phyloP scores from a whole-genome alignment of 2,329 filamentous ascomycete genomes.

The Xylariomycetidae sp. region DNA sequence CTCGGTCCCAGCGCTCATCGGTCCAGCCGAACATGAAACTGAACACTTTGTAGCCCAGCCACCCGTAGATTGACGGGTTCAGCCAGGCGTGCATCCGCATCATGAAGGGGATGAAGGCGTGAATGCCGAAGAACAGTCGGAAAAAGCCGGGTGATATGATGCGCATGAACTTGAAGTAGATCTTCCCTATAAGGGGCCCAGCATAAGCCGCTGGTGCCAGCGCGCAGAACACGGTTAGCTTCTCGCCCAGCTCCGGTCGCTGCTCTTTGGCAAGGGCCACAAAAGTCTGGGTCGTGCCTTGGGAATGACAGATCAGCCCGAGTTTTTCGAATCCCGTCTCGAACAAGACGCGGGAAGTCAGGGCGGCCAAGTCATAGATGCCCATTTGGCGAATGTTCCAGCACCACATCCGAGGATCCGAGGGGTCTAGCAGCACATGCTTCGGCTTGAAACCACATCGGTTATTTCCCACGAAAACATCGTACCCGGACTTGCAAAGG shows the following conservation, averaged over 20 bases:
- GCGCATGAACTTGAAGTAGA: constrained; percentile 89
- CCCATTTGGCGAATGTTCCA: constrained; percentile 97
- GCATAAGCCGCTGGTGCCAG: constrained; percentile 88
- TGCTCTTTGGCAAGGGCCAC: constrained; percentile 88
- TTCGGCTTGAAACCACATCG: constrained; percentile 77
- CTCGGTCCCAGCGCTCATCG: constrained; percentile 78
- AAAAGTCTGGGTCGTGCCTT: constrained; percentile 84
- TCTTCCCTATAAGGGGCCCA: constrained; percentile 75
- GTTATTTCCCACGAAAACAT: constrained; percentile 95
- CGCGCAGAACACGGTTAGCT: constrained; percentile 83
- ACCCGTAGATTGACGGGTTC: constrained; percentile 64
- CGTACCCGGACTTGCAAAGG: constrained; percentile 85
- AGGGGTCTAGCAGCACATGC: constrained; percentile 63
- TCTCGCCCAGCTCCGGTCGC: constrained; percentile 73
- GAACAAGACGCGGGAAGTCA: constrained; percentile 70
- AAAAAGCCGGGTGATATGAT: constrained; percentile 72
- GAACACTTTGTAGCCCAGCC: constrained; percentile 82
- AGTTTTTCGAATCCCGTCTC: constrained; percentile 82
- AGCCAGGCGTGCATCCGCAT: constrained; percentile 71
- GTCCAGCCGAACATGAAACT: constrained; percentile 86
- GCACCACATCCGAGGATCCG: constrained; percentile 88
- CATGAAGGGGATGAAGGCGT: constrained; percentile 91
- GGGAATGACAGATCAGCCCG: constrained; percentile 79
- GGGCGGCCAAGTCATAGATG: constrained; percentile 76
- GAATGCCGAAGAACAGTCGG: constrained; percentile 79